phyloP scores from a whole-genome alignment of 176 grass and related monocot species.

The Pharus latifolius region DNA sequence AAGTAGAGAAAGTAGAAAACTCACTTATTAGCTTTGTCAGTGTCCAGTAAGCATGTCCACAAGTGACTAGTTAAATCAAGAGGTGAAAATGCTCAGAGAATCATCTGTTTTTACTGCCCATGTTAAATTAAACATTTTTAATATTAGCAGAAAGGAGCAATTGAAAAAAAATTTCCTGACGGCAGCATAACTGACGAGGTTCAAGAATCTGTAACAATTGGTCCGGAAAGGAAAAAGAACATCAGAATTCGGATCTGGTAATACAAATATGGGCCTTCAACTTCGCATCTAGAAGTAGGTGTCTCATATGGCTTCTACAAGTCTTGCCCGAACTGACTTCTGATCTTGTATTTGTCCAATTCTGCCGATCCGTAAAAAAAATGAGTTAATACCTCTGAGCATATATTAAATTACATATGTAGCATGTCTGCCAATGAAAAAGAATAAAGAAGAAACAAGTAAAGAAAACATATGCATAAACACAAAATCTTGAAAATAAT shows the following conservation, averaged over 20 bases:
- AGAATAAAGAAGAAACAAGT: not conserved
- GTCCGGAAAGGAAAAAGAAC: no score
- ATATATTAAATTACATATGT: not conserved
- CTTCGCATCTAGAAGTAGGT: not conserved
- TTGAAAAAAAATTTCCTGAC: conserved; percentile 12
- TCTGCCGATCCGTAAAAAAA: conserved; percentile 31
- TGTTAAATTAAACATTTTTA: not conserved
- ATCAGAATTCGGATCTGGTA: not conserved
- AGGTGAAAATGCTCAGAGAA: not conserved
- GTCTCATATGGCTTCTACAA: conserved; percentile 41
- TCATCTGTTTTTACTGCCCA: not conserved
- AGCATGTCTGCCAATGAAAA: not conserved
- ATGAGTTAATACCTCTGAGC: not conserved
- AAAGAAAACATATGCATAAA: not conserved
- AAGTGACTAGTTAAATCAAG: not conserved
- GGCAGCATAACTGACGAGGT: not conserved
- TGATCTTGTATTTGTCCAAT: conserved; percentile 47
- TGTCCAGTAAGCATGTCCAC: not conserved
- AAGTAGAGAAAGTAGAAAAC: no score
- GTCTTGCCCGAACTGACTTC: conserved; percentile 43
- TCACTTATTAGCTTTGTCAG: no score
- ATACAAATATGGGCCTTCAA: not conserved
- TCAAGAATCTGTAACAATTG: no score
- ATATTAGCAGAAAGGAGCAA: not conserved
- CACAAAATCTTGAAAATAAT: no score